phyloP scores from a whole-genome alignment of 2,329 filamentous ascomycete species.

The Apiospora marii region DNA sequence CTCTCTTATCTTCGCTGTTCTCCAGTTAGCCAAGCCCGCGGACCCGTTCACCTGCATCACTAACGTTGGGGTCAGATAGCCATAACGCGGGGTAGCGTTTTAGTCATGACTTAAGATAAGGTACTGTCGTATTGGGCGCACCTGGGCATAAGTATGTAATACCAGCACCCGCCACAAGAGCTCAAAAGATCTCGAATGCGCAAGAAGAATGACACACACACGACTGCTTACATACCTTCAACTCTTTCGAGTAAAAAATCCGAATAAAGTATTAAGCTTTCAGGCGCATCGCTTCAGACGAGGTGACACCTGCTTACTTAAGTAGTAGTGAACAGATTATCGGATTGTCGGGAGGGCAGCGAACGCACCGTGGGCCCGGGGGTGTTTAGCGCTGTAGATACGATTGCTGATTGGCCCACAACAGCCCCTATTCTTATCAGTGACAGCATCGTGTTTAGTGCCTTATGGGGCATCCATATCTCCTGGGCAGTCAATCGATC shows the following conservation, averaged over 20 bases:
- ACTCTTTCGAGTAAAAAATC: too few species aligned
- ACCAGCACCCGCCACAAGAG: neutral
- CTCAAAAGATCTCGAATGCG: neutral
- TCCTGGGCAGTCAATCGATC: too few species aligned
- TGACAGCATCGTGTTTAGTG: neutral
- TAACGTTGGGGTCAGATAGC: conserved; percentile 11
- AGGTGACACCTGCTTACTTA: too few species aligned
- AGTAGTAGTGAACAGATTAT: too few species aligned
- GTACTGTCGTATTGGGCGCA: neutral
- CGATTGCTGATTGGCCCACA: neutral
- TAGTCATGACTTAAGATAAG: conserved; percentile 3
- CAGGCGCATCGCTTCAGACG: too few species aligned
- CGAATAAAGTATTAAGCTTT: too few species aligned
- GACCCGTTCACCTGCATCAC: conserved; percentile 4
- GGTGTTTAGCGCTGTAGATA: neutral
- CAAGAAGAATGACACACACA: too few species aligned
- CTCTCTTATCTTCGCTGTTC: neutral
- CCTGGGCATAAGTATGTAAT: too few species aligned
- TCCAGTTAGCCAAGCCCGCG: conserved; percentile 11
- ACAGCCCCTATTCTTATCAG: conserved; percentile 6
- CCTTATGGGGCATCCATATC: neutral
- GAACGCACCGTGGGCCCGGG: neutral
- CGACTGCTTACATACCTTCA: too few species aligned
- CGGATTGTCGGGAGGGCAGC: too few species aligned
- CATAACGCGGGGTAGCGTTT: conserved; percentile 13